Conservation (phyloP, 108 stramenopile genomes). For the Chaetoceros tenuissimus region DNA sequence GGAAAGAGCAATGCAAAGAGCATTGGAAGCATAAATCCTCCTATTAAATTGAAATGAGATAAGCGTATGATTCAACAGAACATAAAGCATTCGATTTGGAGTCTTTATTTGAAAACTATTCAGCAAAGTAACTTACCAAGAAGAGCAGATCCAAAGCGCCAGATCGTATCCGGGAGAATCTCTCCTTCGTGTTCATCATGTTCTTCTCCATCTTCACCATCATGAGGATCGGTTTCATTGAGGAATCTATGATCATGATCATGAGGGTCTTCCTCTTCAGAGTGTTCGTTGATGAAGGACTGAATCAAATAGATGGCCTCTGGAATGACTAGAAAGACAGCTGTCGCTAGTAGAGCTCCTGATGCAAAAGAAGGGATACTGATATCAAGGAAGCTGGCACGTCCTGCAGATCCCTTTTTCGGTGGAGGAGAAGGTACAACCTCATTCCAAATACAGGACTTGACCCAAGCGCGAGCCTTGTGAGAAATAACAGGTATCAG, state of each 20-base stretch:
- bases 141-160: too few relatives aligned
- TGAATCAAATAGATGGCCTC: conserved; percentile 38
- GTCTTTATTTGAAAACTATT: too few relatives aligned
- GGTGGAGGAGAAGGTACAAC: not conserved
- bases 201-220: conserved; percentile 4
- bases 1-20: conserved; percentile 40
- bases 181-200: not conserved
- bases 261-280: conserved; percentile 1
- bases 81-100: too few relatives aligned
- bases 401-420: conserved; percentile 2
- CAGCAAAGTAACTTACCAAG: too few relatives aligned
- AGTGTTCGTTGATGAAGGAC: conserved; percentile 14
- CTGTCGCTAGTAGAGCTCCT: conserved; percentile 55
- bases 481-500: conserved; percentile 4
- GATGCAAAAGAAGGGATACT: conserved; percentile 37
- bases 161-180: too few relatives aligned
- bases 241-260: conserved; percentile 2
- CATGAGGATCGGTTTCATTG: conserved; percentile 3
- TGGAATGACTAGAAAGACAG: conserved; percentile 57
- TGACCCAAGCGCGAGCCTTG: conserved; percentile 12
- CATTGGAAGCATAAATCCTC: conserved; percentile 60
- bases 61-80: too few relatives aligned
- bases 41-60: too few relatives aligned
- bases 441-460: not conserved
- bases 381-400: conserved; percentile 4